Evolutionary conservation across 1,284 basidiomycete species (phyloP), one percentile per base, ranked within the genome.

Genomic region (Malassezia japonica): DNA sequence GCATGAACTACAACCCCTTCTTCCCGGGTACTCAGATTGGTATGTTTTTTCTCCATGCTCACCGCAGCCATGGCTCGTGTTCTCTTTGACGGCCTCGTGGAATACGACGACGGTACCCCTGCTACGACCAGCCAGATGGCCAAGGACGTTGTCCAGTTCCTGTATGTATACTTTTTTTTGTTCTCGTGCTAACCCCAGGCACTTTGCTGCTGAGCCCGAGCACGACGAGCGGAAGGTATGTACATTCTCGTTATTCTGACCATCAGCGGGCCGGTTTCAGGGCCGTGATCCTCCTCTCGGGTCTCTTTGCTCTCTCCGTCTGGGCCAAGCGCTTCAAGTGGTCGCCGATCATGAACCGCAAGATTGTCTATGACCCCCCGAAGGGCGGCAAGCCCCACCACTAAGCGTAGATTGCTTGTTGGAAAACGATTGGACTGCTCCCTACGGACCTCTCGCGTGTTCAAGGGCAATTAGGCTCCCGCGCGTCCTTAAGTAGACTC

Each of bases 51-150:
- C n/a, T n/a, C n/a, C n/a, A n/a, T n/a, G n/a, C n/a, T n/a, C n/a
- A n/a, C n/a, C n/a, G n/a, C n/a, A n/a, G n/a, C n/a, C n/a, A n/a
- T n/a, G n/a, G 92, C 89, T 45, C 87, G 92, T 74, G 83, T 95
- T 18, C 78, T 99, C 59, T 98, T 87, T 74, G 91, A 96, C 71
- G 90, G 65, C 28, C 60, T 73, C 45, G 70, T 72, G 20, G 70
- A 72, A 62, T 72, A 71, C 65, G 67, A 66, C 33, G 70, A 72
- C 46, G 88, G 87, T 49, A 98, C 94, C 5, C 89, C 92, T 9
- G 87, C 92, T 10, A 98, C 92, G 42, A 86, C 90, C 9, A 87
- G 87, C n/a, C 94, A 98, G 76, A 92, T 98, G 90, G 91, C 94
- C 64, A 98, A 98, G 81, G 94, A 99, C 70, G 90, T 99, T 44